A percentile compares a stretch with the other conserved stretches of the same genome.
Evolutionary conservation across 768 basidiomycete genomes (phyloP).

Genomic region (Dentipellis sp.): DNA sequence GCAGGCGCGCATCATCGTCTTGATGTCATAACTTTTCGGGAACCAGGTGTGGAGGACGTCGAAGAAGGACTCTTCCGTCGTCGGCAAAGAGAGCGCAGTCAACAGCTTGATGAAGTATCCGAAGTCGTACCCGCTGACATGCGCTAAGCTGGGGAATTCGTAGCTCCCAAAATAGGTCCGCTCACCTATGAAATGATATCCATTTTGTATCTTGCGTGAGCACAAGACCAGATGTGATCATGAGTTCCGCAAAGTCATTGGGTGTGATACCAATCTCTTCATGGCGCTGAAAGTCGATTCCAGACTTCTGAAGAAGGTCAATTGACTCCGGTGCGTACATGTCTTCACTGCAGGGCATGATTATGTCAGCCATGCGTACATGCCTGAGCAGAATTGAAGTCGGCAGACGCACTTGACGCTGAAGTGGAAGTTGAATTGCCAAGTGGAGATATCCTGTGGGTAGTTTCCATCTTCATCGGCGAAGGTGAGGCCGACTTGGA

Average conservation of each 20-base stretch:
- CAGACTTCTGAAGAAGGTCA: constrained; percentile 88
- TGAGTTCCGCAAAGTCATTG: constrained; percentile 91
- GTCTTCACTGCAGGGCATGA: constrained; percentile 59
- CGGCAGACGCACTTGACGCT: constrained; percentile 60
- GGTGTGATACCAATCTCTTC: constrained; percentile 88
- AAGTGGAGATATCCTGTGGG: constrained; percentile 85
- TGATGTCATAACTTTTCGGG: constrained; percentile 95
- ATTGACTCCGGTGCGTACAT: constrained; percentile 99
- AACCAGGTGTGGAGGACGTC: constrained; percentile 86
- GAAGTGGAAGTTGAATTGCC: constrained; percentile 99
- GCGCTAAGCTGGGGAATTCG: background rate
- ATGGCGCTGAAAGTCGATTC: constrained; percentile 91
- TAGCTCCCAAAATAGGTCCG: constrained; percentile 7
- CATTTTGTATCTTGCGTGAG: constrained; percentile 83
- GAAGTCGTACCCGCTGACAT: constrained; percentile 89
- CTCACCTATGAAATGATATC: constrained; percentile 97
- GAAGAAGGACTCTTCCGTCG: constrained; percentile 86
- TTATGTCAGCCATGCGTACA: constrained; percentile 12
- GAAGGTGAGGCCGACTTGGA: constrained; percentile 93
- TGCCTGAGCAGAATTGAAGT: background rate
- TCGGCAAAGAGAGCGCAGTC: constrained; percentile 77
- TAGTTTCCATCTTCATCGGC: constrained; percentile 91
- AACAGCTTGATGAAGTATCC: constrained; percentile 96
- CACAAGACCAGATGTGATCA: constrained; percentile 95
- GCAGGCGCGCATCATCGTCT: constrained; percentile 85